Conservation (phyloP, 2,329 filamentous ascomycete genomes). For the Aspergillus carbonarius region DNA sequence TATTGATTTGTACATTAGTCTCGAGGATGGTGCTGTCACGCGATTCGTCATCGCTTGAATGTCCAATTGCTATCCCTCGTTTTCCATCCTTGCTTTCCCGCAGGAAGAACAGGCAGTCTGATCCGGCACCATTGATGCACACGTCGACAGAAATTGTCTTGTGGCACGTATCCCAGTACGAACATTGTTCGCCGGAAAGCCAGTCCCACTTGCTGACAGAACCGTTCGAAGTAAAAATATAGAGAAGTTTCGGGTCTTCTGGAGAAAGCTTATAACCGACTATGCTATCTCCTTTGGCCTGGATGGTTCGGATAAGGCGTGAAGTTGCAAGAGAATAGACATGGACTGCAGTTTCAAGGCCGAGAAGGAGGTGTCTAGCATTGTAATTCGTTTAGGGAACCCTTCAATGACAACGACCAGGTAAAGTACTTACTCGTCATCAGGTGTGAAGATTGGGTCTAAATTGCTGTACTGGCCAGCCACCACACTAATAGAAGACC, state of each 20-base stretch:
- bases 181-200: slow-evolving; percentile 47
- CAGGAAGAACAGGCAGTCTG: slow-evolving; percentile 39
- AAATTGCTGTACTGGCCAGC: slow-evolving; percentile 57
- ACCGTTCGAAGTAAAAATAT: slow-evolving; percentile 53
- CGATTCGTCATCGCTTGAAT: slow-evolving; percentile 22
- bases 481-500: slow-evolving; percentile 50
- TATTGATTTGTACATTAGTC: slow-evolving; percentile 28
- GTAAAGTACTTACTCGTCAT: slow-evolving; percentile 51
- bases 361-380: slow-evolving; percentile 68
- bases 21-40: slow-evolving; percentile 29
- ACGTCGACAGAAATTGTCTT: slow-evolving; percentile 35
- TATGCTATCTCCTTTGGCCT: slow-evolving; percentile 51
- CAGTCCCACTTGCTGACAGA: slow-evolving; percentile 60
- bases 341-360: slow-evolving; percentile 72
- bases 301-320: slow-evolving; percentile 71
- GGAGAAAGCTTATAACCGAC: slow-evolving; percentile 54
- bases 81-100: slow-evolving; percentile 39
- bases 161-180: slow-evolving; percentile 44
- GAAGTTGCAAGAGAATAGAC: slow-evolving; percentile 81
- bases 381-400: slow-evolving; percentile 4
- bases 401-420: neutral
- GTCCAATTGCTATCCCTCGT: slow-evolving; percentile 32
- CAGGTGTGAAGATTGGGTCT: slow-evolving; percentile 58
- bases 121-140: slow-evolving; percentile 16
- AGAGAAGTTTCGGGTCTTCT: slow-evolving; percentile 52